Percentiles rank a stretch among this genome's conserved stretches.
Conservation (phyloP, 2,329 filamentous ascomycete species). For the Didymella lethalis region DNA sequence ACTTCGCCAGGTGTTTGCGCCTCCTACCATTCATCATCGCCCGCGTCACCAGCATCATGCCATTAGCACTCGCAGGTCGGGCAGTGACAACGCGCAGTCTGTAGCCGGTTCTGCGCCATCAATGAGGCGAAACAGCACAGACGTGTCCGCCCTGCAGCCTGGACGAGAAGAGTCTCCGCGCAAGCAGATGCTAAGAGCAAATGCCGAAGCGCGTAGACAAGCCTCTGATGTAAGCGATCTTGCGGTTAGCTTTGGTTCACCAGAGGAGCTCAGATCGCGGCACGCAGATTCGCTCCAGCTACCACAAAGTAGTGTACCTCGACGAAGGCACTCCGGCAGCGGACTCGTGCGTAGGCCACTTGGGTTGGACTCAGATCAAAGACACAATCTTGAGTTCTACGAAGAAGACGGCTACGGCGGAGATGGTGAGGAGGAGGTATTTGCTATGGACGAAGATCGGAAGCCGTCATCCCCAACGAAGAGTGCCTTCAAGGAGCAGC, state of each 20-base stretch:
- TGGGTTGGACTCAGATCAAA: slow-evolving; percentile 69
- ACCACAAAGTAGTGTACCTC: slow-evolving; percentile 39
- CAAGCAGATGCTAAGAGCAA: slow-evolving; percentile 54
- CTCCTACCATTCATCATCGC: slow-evolving; percentile 81
- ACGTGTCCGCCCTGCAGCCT: slow-evolving; percentile 42
- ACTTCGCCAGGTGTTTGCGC: slow-evolving; percentile 88
- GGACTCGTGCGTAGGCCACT: slow-evolving; percentile 76
- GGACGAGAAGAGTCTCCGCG: slow-evolving; percentile 50
- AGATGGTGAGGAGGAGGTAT: slow-evolving; percentile 76
- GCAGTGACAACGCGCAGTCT: slow-evolving; percentile 35
- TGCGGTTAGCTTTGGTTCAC: slow-evolving; percentile 20
- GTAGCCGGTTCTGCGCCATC: slow-evolving; percentile 46
- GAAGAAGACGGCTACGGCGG: slow-evolving; percentile 87
- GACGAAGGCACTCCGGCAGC: slow-evolving; percentile 85
- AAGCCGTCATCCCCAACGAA: slow-evolving; percentile 24
- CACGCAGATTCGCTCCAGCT: slow-evolving; percentile 41
- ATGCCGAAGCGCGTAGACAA: slow-evolving; percentile 51
- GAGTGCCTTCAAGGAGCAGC: slow-evolving; percentile 11
- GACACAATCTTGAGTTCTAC: slow-evolving; percentile 87
- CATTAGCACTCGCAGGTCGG: slow-evolving; percentile 60
- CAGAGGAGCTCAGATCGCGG: slow-evolving; percentile 18
- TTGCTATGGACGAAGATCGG: slow-evolving; percentile 68
- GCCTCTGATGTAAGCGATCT: slow-evolving; percentile 31
- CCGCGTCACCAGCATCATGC: slow-evolving; percentile 73
- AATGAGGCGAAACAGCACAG: slow-evolving; percentile 50